A percentile compares a stretch with the other conserved stretches of the same genome.
These are phyloP conservation scores for Sporothrix luriei DNA, from an alignment of 2,329 filamentous ascomycete species.

Conservation along the genomic window DNA sequence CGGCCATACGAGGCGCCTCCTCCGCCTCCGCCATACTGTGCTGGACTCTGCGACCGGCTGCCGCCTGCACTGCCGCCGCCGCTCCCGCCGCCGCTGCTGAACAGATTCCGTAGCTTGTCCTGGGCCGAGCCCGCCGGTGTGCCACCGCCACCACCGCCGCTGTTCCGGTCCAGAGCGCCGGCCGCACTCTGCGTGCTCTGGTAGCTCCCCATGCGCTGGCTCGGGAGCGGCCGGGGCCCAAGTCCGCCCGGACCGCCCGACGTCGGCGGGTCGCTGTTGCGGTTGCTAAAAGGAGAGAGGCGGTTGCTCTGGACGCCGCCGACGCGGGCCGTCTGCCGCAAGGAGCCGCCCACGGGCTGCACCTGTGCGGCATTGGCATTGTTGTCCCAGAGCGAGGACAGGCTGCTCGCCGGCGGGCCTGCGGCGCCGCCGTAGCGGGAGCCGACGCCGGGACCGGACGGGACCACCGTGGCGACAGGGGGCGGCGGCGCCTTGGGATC, in stretches of 20 bases:
- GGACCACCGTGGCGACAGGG: constrained; percentile 52
- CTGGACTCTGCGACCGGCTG: constrained; percentile 43
- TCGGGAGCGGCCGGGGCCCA: constrained; percentile 63
- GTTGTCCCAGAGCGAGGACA: constrained; percentile 64
- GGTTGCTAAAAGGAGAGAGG: constrained; percentile 38
- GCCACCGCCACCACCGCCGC: constrained; percentile 44
- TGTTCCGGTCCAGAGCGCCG: constrained; percentile 9
- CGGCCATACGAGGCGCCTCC: constrained; percentile 42
- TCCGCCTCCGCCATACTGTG: constrained; percentile 43
- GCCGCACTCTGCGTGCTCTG: constrained; percentile 55
- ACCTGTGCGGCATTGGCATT: constrained; percentile 39
- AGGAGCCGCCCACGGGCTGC: constrained; percentile 46
- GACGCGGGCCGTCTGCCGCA: constrained; percentile 48
- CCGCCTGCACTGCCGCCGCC: constrained; percentile 51
- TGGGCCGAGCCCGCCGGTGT: constrained; percentile 65
- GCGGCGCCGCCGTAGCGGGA: constrained; percentile 56
- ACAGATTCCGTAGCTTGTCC: constrained; percentile 79
- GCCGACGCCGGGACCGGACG: constrained; percentile 55
- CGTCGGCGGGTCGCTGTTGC: constrained; percentile 38
- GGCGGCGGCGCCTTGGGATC: constrained; percentile 76
- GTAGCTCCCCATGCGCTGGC: constrained; percentile 73
- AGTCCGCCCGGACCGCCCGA: constrained; percentile 33
- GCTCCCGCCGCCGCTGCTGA: constrained; percentile 59
- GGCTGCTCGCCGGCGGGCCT: constrained; percentile 42
- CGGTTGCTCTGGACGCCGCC: constrained; percentile 36